Evolutionary conservation across 1,284 basidiomycete species (phyloP).

Genomic region (Stygiomarasmius scandens): DNA sequence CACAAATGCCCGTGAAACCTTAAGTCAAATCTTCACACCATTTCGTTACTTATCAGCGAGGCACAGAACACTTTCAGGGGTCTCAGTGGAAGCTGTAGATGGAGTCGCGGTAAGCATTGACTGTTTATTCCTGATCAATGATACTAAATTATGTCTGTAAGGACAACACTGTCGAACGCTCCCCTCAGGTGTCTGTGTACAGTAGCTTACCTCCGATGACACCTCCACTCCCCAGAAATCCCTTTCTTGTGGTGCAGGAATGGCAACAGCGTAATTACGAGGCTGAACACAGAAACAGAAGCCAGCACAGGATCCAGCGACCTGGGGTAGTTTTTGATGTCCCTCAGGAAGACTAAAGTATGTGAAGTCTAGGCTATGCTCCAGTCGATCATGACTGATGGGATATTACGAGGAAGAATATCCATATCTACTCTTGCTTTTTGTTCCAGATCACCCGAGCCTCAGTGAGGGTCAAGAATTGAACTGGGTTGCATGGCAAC

Average conservation of each 20-base stretch:
- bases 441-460: no score
- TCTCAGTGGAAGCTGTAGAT: slow-evolving; percentile 73
- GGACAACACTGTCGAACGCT: slow-evolving; percentile 73
- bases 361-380: slow-evolving; percentile 13
- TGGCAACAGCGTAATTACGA: slow-evolving; percentile 52
- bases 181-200: slow-evolving; percentile 69
- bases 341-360: slow-evolving; percentile 43
- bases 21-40: no score
- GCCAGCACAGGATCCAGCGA: slow-evolving; percentile 50
- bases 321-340: slow-evolving; percentile 75
- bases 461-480: no score
- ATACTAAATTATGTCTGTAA: slow-evolving; percentile 28
- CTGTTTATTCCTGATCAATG: slow-evolving; percentile 6
- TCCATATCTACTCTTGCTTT: no score
- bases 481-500: no score
- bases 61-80: slow-evolving; percentile 64
- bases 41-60: no score
- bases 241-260: slow-evolving; percentile 59
- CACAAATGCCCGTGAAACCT: no score
- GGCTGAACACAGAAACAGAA: slow-evolving; percentile 25
- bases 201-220: slow-evolving; percentile 61
- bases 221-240: slow-evolving; percentile 64
- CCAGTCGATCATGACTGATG: neutral
- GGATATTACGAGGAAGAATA: no score
- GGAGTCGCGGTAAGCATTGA: slow-evolving; percentile 71